A percentile compares a stretch with the other conserved stretches of the same genome.
Conservation (phyloP, 1,284 basidiomycete species). For the Naganishia cerealis region DNA sequence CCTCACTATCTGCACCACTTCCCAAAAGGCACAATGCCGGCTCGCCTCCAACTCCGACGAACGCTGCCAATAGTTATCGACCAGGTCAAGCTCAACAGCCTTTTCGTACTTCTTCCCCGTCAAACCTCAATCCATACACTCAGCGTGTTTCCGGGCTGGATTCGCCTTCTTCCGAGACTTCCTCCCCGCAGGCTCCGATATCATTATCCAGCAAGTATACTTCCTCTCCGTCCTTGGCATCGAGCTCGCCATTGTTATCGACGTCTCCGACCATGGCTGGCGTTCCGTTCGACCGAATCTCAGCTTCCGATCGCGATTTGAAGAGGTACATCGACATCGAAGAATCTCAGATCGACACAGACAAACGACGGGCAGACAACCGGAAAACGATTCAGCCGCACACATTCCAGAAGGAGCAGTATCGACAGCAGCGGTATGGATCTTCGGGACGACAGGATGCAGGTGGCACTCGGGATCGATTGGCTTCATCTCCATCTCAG, state of each 20-base stretch:
- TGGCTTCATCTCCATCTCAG: conserved; percentile 19
- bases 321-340: conserved; percentile 13
- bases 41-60: not conserved
- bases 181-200: conserved; percentile 11
- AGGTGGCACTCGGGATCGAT: not conserved
- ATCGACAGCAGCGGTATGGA: conserved; percentile 4
- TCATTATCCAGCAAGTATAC: conserved; percentile 3
- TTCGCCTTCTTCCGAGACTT: conserved; percentile 8
- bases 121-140: conserved; percentile 13
- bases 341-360: conserved; percentile 1
- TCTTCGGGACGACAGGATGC: conserved; percentile 6
- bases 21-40: conserved; percentile 16
- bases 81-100: conserved; percentile 24
- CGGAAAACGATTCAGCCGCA: conserved; percentile 25
- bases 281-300: conserved; percentile 10
- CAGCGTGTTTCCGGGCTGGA: conserved; percentile 6
- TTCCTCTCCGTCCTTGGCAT: conserved; percentile 6
- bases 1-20: conserved; percentile 10
- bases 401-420: conserved; percentile 17
- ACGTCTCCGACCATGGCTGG: conserved; percentile 9
- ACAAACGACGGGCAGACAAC: conserved; percentile 14
- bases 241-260: conserved; percentile 4
- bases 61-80: not conserved
- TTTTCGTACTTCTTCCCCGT: conserved; percentile 23
- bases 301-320: conserved; percentile 22